These are phyloP conservation scores for Penicillium griseofulvum DNA, from an alignment of 2,329 filamentous ascomycete genomes.

Conservation along the genomic window DNA sequence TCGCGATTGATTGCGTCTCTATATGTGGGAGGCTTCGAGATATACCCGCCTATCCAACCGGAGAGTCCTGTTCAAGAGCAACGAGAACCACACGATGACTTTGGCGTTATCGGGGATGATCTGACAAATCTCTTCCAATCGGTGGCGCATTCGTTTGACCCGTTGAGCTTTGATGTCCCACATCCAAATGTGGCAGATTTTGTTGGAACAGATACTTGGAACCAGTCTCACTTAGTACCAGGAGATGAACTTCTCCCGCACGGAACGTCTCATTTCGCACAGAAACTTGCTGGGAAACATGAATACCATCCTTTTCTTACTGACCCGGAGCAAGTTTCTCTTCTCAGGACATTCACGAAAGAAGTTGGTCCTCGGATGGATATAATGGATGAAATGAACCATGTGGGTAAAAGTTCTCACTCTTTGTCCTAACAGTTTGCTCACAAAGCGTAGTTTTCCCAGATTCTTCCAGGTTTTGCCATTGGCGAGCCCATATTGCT, in stretches of 20 bases:
- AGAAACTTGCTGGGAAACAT: slow-evolving; percentile 41
- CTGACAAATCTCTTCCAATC: slow-evolving; percentile 51
- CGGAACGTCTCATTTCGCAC: slow-evolving; percentile 35
- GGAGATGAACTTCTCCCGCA: slow-evolving; percentile 28
- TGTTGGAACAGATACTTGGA: slow-evolving; percentile 28
- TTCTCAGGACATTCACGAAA: slow-evolving; percentile 89
- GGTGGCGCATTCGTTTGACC: slow-evolving; percentile 50
- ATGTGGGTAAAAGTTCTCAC: slow-evolving; percentile 48
- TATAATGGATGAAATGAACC: slow-evolving; percentile 77
- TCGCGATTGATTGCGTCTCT: slow-evolving; percentile 87
- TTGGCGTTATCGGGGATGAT: slow-evolving; percentile 32
- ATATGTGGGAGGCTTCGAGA: slow-evolving; percentile 73
- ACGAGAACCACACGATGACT: slow-evolving; percentile 20
- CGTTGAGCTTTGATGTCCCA: slow-evolving; percentile 46
- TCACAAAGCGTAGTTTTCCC: slow-evolving; percentile 60
- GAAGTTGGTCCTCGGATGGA: slow-evolving; percentile 95
- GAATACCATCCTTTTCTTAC: slow-evolving; percentile 63
- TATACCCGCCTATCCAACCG: slow-evolving; percentile 62
- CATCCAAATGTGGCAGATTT: slow-evolving; percentile 34
- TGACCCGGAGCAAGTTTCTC: slow-evolving; percentile 74
- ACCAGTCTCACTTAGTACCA: slow-evolving; percentile 22
- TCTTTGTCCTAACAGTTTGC: background rate
- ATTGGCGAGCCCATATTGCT: slow-evolving; percentile 82
- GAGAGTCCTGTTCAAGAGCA: slow-evolving; percentile 29
- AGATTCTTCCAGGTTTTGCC: slow-evolving; percentile 77